These are phyloP conservation scores for Phytophthora agathidicida DNA, from an alignment of 352 stramenopile genomes.

Conservation along the genomic window DNA sequence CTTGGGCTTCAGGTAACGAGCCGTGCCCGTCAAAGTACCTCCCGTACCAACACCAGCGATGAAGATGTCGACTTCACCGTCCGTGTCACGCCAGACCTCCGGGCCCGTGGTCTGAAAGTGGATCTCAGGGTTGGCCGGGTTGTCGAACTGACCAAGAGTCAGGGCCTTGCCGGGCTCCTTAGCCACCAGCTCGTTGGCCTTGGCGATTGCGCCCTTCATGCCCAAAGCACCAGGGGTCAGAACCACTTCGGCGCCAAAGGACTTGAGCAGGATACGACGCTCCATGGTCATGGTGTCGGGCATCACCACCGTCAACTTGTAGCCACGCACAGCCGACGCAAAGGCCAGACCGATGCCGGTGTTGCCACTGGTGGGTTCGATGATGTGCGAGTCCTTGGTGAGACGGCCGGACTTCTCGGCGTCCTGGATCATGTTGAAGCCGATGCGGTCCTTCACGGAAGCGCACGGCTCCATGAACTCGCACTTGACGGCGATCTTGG, in stretches of 20 bases:
- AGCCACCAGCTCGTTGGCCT: slow-evolving; percentile 77
- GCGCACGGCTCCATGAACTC: slow-evolving; percentile 91
- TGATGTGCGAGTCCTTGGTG: slow-evolving; percentile 84
- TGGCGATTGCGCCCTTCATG: slow-evolving; percentile 81
- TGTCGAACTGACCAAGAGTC: slow-evolving; percentile 96
- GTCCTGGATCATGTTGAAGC: slow-evolving; percentile 85
- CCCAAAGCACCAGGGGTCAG: slow-evolving; percentile 90
- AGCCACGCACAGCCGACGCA: slow-evolving; percentile 88
- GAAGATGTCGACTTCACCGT: slow-evolving; percentile 88
- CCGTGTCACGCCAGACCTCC: slow-evolving; percentile 90
- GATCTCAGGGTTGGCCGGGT: slow-evolving; percentile 96
- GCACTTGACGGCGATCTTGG: slow-evolving; percentile 90
- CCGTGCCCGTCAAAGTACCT: slow-evolving; percentile 87
- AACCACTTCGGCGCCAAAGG: slow-evolving; percentile 92
- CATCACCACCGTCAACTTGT: slow-evolving; percentile 95
- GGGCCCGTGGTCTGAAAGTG: slow-evolving; percentile 90
- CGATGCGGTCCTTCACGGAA: slow-evolving; percentile 89
- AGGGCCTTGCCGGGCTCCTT: slow-evolving; percentile 75
- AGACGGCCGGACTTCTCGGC: slow-evolving; percentile 75
- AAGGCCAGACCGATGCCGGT: slow-evolving; percentile 95
- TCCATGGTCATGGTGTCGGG: slow-evolving; percentile 97
- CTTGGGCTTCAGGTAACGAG: slow-evolving; percentile 87
- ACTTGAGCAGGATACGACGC: slow-evolving; percentile 94
- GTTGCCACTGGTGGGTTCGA: slow-evolving; percentile 96
- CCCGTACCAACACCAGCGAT: slow-evolving; percentile 89